phyloP scores from a whole-genome alignment of 2,329 filamentous ascomycete genomes.

The Cryphonectria radicalis region DNA sequence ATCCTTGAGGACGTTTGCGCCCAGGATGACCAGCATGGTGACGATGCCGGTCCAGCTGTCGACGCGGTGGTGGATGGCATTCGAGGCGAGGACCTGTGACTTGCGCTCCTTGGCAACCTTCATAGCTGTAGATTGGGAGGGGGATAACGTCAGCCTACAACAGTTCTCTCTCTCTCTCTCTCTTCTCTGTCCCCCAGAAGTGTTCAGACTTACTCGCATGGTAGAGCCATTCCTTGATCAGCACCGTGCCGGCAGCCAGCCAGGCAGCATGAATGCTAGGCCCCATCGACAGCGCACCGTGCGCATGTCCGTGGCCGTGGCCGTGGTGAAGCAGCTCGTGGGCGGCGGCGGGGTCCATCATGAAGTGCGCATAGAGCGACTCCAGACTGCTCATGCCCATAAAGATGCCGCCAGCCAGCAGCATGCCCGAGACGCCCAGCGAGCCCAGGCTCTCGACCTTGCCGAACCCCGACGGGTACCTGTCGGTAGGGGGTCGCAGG shows the following conservation, averaged over 20 bases:
- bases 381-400: conserved; percentile 83
- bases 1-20: conserved; percentile 82
- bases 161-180: background rate
- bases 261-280: conserved; percentile 94
- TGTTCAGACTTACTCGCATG: conserved; percentile 75
- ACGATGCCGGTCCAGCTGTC: conserved; percentile 96
- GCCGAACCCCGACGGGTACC: conserved; percentile 90
- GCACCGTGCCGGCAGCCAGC: conserved; percentile 87
- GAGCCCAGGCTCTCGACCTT: conserved; percentile 98
- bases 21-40: conserved; percentile 84
- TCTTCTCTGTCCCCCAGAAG: background rate
- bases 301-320: conserved; percentile 66
- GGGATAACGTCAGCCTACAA: conserved; percentile 25
- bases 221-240: conserved; percentile 96
- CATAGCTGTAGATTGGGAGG: conserved; percentile 65
- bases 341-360: conserved; percentile 64
- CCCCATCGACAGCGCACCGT: conserved; percentile 62
- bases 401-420: conserved; percentile 86
- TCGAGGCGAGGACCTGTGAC: conserved; percentile 93
- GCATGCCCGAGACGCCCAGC: conserved; percentile 87
- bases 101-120: conserved; percentile 94
- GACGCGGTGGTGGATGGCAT: conserved; percentile 94
- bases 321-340: conserved; percentile 57
- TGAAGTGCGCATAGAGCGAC: conserved; percentile 73
- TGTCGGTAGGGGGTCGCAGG: conserved; percentile 78